phyloP scores from a whole-genome alignment of 441 rosid species.

The Biscutella laevigata region DNA sequence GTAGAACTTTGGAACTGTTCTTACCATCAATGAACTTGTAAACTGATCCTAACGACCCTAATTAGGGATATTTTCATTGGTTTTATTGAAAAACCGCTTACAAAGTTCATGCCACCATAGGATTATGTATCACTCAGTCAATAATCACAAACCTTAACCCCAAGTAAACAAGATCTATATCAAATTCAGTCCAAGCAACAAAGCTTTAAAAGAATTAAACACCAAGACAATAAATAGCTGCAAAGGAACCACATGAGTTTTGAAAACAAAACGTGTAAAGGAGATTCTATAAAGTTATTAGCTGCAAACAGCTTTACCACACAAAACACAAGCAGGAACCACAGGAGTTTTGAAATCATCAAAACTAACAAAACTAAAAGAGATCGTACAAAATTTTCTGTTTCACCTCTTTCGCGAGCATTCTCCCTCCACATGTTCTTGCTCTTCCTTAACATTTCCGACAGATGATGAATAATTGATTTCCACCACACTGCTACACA shows the following conservation, averaged over 20 bases:
- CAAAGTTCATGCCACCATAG: neutral
- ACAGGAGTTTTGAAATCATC: neutral
- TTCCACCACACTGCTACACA: slow-evolving; percentile 14
- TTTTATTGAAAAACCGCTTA: neutral
- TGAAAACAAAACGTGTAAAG: no score
- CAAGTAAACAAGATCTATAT: neutral
- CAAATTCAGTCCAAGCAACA: neutral
- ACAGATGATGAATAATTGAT: slow-evolving; percentile 36
- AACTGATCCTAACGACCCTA: no score
- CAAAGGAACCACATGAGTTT: no score
- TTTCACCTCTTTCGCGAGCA: slow-evolving; percentile 59
- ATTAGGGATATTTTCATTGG: neutral
- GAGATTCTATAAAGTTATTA: no score
- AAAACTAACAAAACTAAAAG: neutral
- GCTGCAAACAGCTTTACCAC: neutral
- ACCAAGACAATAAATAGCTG: no score
- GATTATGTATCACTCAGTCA: neutral
- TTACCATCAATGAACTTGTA: no score
- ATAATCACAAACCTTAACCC: neutral
- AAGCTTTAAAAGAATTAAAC: no score
- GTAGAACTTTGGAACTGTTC: no score
- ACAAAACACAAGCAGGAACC: neutral
- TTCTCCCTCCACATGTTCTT: slow-evolving; percentile 29
- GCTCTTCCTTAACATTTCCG: slow-evolving; percentile 28
- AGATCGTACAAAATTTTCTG: no score